phyloP scores from a whole-genome alignment of 2,329 filamentous ascomycete genomes.

The Sclerotinia trifoliorum region DNA sequence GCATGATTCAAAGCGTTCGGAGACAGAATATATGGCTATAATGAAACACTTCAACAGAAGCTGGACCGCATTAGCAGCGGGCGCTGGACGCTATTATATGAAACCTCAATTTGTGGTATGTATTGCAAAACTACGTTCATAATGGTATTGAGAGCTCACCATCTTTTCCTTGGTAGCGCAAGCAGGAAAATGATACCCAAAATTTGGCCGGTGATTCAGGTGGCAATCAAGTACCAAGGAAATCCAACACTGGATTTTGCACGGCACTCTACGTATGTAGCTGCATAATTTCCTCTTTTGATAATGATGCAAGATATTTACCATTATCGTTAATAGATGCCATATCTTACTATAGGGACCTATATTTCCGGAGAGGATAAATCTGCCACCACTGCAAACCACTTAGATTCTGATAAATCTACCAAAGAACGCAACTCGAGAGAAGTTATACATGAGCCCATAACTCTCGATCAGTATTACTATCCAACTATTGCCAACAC shows the following conservation, averaged over 20 bases:
- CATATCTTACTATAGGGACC: neutral
- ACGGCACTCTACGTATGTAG: neutral
- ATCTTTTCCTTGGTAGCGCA: neutral
- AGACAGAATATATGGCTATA: neutral
- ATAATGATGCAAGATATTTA: neutral
- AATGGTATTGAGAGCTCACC: neutral
- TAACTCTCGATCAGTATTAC: conserved; percentile 6
- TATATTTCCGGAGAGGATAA: neutral
- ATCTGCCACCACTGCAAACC: neutral
- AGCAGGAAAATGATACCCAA: neutral
- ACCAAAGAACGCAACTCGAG: neutral
- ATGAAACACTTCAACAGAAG: conserved; percentile 10
- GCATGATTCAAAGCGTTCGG: neutral
- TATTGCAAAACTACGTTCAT: neutral
- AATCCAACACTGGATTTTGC: neutral
- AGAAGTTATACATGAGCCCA: neutral
- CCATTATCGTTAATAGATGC: neutral
- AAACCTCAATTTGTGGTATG: conserved; percentile 2
- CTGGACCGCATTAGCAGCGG: neutral
- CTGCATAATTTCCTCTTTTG: neutral
- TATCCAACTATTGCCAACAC: neutral
- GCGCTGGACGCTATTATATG: conserved; percentile 3
- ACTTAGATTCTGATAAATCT: too few species aligned
- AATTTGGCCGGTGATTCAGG: neutral
- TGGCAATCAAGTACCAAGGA: neutral